Evolutionary conservation across 2,329 filamentous ascomycete genomes (phyloP).

Genomic region (Verticillium longisporum): DNA sequence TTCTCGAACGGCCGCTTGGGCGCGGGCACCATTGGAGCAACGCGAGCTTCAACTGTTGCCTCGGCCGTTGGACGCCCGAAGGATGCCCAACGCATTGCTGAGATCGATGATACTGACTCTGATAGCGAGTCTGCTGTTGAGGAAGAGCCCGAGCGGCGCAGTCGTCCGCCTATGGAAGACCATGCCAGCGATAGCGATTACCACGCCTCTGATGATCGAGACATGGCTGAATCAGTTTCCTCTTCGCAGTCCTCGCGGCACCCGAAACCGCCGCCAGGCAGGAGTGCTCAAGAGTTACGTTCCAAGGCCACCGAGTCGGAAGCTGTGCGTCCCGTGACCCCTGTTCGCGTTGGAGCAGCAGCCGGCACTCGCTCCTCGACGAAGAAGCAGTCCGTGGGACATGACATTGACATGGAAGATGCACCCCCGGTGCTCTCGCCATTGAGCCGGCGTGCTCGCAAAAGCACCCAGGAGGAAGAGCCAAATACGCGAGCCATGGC

Average conservation of each 20-base stretch:
- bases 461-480: background rate
- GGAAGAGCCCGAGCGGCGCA: background rate
- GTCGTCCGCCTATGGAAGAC: background rate
- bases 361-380: constrained; percentile 6
- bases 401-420: constrained; percentile 4
- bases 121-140: background rate
- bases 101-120: background rate
- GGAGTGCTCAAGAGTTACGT: constrained; percentile 9
- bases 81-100: background rate
- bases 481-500: background rate
- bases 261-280: background rate
- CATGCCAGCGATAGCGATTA: constrained; percentile 5
- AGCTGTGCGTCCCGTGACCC: background rate
- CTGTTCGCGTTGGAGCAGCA: constrained; percentile 2
- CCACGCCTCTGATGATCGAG: constrained; percentile 8
- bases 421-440: background rate
- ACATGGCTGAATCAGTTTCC: constrained; percentile 2
- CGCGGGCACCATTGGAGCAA: background rate
- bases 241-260: background rate
- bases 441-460: background rate
- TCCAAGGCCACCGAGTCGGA: background rate
- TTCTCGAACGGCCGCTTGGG: background rate
- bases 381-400: background rate
- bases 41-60: background rate
- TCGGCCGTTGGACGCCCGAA: background rate